These are phyloP conservation scores for Monosporozyma unispora DNA, from an alignment of 805 yeast genomes.

Conservation along the genomic window DNA sequence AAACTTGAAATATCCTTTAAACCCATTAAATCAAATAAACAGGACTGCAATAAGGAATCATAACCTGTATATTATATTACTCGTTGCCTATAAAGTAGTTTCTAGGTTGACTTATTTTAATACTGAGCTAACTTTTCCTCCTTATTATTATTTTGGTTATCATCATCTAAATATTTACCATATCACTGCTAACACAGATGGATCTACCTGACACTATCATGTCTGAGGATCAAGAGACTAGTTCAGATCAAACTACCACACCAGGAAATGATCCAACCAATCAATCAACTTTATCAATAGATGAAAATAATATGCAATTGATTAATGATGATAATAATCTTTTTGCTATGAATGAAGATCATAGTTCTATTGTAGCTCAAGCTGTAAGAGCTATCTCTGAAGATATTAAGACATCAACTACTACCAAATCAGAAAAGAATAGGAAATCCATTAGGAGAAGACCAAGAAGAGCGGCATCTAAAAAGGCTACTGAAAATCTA, in stretches of 20 bases:
- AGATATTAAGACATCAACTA: background rate
- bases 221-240: background rate
- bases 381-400: background rate
- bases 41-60: background rate
- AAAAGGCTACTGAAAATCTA: constrained; percentile 1
- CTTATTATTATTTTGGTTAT: background rate
- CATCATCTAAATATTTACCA: background rate
- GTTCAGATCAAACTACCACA: background rate
- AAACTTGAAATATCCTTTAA: background rate
- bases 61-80: background rate
- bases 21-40: background rate
- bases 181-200: background rate
- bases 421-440: background rate
- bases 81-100: background rate
- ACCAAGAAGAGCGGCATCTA: constrained; percentile 10
- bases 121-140: background rate
- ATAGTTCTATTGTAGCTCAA: background rate
- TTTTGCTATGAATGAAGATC: background rate
- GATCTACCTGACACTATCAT: background rate
- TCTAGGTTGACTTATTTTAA: background rate
- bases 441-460: constrained; percentile 3
- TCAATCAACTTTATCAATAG: background rate
- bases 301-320: background rate
- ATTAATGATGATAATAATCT: background rate
- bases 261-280: background rate